Conservation (phyloP, 306 rosid genomes). For the Dalbergia cultrata region DNA sequence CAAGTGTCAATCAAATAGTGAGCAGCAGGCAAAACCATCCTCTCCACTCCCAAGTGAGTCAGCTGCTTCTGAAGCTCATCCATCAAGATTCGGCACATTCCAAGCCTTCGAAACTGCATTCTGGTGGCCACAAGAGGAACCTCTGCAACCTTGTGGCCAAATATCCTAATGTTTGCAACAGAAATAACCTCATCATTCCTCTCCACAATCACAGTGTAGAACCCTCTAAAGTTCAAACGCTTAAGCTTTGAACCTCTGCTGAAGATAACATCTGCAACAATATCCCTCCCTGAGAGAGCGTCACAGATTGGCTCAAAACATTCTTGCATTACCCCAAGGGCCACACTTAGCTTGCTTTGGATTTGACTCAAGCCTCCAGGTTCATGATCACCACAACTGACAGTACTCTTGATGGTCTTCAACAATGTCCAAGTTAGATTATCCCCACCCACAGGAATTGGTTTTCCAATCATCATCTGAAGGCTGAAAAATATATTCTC, state of each 20-base stretch:
- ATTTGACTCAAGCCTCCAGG: slow-evolving; percentile 27
- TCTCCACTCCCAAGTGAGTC: slow-evolving; percentile 59
- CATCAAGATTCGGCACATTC: slow-evolving; percentile 74
- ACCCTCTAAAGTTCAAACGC: slow-evolving; percentile 63
- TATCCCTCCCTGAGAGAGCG: slow-evolving; percentile 43
- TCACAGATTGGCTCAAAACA: slow-evolving; percentile 62
- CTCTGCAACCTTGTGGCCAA: slow-evolving; percentile 62
- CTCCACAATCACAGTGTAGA: slow-evolving; percentile 67
- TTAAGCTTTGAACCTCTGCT: slow-evolving; percentile 51
- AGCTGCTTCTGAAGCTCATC: slow-evolving; percentile 64
- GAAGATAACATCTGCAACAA: slow-evolving; percentile 57
- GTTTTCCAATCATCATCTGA: slow-evolving; percentile 56
- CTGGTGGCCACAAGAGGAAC: slow-evolving; percentile 75
- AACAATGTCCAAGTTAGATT: slow-evolving; percentile 68
- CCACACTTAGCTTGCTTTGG: slow-evolving; percentile 53
- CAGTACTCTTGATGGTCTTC: slow-evolving; percentile 32
- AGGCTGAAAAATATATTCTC: slow-evolving; percentile 51
- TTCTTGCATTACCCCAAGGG: slow-evolving; percentile 61
- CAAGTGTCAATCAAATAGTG: slow-evolving; percentile 53
- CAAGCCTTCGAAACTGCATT: slow-evolving; percentile 49
- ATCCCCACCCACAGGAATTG: slow-evolving; percentile 42
- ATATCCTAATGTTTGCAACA: slow-evolving; percentile 63
- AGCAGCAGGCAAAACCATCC: slow-evolving; percentile 65
- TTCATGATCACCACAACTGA: not conserved
- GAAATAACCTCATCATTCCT: slow-evolving; percentile 47